Base-by-base conservation (phyloP, 768 basidiomycete species). In the Nevesoporus exiguus region DNA sequence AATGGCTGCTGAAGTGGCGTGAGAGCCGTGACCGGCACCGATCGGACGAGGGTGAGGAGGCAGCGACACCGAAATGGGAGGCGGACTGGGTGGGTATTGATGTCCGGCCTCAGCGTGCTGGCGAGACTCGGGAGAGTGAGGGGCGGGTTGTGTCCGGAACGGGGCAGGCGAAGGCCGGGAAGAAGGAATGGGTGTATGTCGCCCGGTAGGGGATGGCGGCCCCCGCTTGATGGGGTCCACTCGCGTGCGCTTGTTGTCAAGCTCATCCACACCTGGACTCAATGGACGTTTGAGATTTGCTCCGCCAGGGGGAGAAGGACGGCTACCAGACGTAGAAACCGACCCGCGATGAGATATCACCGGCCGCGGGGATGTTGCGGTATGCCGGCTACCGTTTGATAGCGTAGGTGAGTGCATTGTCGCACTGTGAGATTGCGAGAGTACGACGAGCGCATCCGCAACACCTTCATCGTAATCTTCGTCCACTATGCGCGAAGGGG, bases 401-500 rank as follows among this genome's bases (percentile, higher is more conserved):
- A 82, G 71, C 6, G 82, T 80, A 1, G 83, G 82, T 0, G 85
- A 84, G 46, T 83, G 82, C 29, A 49, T 33, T 34, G 58, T 52
- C 25, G 59, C 70, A 42, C 55, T 56, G 50, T 69, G 77, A 59
- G 70, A 72, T 58, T 61, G 86, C 71, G 54, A 70, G 6, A 97
- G 76, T 2, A 80, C 83, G 71, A 97, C 90, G 31, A 97, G 74
- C 0, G 90, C 83, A 60, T 93, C 92, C 5, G 90, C 84, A n/a
- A 85, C 89, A 24, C 88, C 90, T 69, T 94, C 94, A 61, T 98
- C 94, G 61, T 97, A 97, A 62, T 97, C 90, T 61, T 98, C 94
- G 63, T 97, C 93, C 17, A 95, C 80, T 2, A 81, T 73, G 7
- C 94, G 79, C 11, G 83, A 75, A 7, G 86, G 84, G 17, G 83